Evolutionary conservation across 176 grass and related monocot species (phyloP), one percentile per base, ranked within the genome.

Genomic region (Eragrostis nindensis): DNA sequence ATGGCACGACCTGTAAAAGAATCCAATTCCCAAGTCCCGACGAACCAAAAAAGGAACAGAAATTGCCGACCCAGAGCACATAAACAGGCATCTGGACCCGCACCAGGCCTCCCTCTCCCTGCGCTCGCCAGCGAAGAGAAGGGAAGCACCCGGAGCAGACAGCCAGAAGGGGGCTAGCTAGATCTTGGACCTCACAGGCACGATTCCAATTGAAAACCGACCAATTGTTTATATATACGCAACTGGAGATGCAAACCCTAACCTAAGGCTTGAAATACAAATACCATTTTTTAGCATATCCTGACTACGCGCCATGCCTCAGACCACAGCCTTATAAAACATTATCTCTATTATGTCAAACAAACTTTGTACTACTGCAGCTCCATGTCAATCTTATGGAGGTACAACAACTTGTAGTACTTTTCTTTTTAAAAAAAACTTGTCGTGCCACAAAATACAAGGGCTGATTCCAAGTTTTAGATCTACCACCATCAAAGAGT

Each of bases 21-120:
- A 83, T 88, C 86, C 66, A 83, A 73, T 79, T 83, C 80, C 67
- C 74, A 9, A 72, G 68, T 59, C 76, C 19, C 61, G 49, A 45
- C 27, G 27, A 86, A 55, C 48, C 25, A 1, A 52, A 54, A 49
- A 67, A 22, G 17, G 48, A 66, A 66, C 44, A 73, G 6, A 46
- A 24, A 76, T 64, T 82, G 45, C 29, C 45, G 24, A 70, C 52
- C n/a, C 45, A 61, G n/a, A 53, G 79, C 54, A 43, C 24, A n/a
- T n/a, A 74, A 64, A 76, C 64, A 63, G 43, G 63, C 29, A 75
- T 48, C 21, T 17, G 19, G 26, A 29, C 56, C 59, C 11, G 71
- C 82, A 55, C 53, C 19, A 6, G 0, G 8, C 21, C 21, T 18
- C 8, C 47, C n/a, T 5, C 11, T 2, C 62, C 7, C 56, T 14